phyloP scores from a whole-genome alignment of 805 yeast species.

The Hanseniaspora clermontiae region DNA sequence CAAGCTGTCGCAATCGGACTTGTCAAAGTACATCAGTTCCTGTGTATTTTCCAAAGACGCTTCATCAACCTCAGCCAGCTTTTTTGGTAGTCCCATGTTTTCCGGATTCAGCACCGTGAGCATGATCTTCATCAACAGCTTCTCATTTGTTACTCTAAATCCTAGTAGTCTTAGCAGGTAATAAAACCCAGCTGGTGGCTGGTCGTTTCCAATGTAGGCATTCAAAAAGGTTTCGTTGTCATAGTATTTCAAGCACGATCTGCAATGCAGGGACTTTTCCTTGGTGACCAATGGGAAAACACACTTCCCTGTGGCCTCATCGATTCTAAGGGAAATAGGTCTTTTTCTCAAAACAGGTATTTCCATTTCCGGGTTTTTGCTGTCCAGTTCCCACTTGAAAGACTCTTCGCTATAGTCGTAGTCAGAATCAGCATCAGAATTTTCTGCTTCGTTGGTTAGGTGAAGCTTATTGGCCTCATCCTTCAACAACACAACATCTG shows the following conservation, averaged over 20 bases:
- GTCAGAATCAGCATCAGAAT: constrained; percentile 17
- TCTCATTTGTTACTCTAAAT: constrained; percentile 32
- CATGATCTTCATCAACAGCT: constrained; percentile 25
- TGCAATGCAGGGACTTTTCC: constrained; percentile 35
- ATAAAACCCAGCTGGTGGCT: constrained; percentile 45
- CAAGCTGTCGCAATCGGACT: constrained; percentile 34
- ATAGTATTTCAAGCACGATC: constrained; percentile 41
- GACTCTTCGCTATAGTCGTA: constrained; percentile 11
- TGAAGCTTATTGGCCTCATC: constrained; percentile 33
- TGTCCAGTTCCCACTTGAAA: constrained; percentile 7
- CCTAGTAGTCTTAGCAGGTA: constrained; percentile 53
- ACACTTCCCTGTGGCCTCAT: constrained; percentile 24
- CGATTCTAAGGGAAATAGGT: neutral
- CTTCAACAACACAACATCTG: constrained; percentile 16
- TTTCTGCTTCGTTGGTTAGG: constrained; percentile 29
- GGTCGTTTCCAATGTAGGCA: constrained; percentile 47
- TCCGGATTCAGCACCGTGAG: constrained; percentile 15
- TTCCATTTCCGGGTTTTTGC: constrained; percentile 16
- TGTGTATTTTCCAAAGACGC: constrained; percentile 15
- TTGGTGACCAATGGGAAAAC: constrained; percentile 30
- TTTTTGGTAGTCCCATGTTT: constrained; percentile 14
- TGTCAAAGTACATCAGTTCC: constrained; percentile 31
- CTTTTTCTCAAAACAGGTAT: constrained; percentile 21
- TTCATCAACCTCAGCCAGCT: neutral
- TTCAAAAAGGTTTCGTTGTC: constrained; percentile 54